These are phyloP conservation scores for Phyllosticta ampelicida DNA, from an alignment of 2,329 filamentous ascomycete genomes.

Conservation along the genomic window DNA sequence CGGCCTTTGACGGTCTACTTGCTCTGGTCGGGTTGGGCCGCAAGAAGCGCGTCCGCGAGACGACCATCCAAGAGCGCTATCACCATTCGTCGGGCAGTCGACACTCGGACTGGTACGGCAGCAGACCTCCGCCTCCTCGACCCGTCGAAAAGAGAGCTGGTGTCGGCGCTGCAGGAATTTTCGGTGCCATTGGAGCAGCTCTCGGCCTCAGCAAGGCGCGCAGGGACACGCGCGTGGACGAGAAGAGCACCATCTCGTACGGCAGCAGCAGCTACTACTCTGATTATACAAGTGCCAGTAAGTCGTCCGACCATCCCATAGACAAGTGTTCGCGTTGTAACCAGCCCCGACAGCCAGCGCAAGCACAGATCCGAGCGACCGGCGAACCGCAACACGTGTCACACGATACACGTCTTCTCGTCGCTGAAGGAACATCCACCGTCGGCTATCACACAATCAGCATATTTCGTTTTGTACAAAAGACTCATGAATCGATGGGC, in stretches of 20 bases:
- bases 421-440: not conserved
- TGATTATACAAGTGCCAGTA: conserved; percentile 38
- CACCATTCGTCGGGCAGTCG: conserved; percentile 40
- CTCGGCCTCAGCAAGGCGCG: conserved; percentile 34
- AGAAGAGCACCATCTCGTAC: conserved; percentile 30
- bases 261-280: conserved; percentile 30
- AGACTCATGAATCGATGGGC: no score
- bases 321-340: conserved; percentile 11
- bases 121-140: conserved; percentile 22
- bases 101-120: conserved; percentile 34
- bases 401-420: conserved; percentile 25
- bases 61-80: conserved; percentile 53
- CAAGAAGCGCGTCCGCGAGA: conserved; percentile 39
- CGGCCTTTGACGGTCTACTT: conserved; percentile 47
- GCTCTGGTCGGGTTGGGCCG: conserved; percentile 52
- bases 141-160: conserved; percentile 25
- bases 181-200: conserved; percentile 34
- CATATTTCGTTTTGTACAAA: conserved; percentile 3
- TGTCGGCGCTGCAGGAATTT: conserved; percentile 27
- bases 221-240: conserved; percentile 29
- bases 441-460: not conserved
- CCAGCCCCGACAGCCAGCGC: conserved; percentile 29
- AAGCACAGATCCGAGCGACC: conserved; percentile 28
- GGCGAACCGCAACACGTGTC: conserved; percentile 24
- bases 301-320: conserved; percentile 18